Evolutionary conservation across 2,329 filamentous ascomycete species (phyloP).

Genomic region (Colletotrichum melonis): DNA sequence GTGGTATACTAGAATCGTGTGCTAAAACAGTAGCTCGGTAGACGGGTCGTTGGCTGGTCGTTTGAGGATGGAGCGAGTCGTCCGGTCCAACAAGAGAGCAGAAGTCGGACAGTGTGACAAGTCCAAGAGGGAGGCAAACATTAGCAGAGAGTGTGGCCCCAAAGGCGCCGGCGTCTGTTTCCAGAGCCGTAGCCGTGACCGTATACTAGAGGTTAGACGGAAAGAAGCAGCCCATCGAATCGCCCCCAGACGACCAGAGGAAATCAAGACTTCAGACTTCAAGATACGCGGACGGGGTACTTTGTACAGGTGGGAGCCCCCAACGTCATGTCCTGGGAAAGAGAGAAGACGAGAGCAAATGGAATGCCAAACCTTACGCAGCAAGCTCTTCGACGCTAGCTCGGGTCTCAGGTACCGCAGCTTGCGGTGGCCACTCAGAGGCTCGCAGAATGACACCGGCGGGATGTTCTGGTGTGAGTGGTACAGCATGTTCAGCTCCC

Average conservation of each 20-base stretch:
- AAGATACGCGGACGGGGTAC: background rate
- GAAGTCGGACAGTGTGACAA: background rate
- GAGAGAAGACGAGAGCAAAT: conserved; percentile 10
- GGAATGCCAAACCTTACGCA: conserved; percentile 20
- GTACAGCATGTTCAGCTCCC: background rate
- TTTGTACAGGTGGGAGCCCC: background rate
- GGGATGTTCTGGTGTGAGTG: background rate
- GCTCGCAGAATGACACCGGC: conserved; percentile 12
- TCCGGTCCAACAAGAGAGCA: background rate
- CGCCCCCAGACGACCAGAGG: background rate
- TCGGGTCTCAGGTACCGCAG: conserved; percentile 17
- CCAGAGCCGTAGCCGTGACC: background rate
- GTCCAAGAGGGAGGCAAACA: background rate
- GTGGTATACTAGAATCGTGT: background rate
- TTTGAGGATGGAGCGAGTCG: background rate
- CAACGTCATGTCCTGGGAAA: background rate
- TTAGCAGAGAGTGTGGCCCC: background rate
- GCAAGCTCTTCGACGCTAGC: background rate
- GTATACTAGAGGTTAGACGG: background rate
- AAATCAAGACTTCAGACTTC: background rate
- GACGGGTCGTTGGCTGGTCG: background rate
- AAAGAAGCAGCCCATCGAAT: background rate
- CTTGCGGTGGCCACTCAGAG: conserved; percentile 19
- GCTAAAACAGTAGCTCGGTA: background rate
- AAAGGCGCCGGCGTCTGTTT: background rate